phyloP scores from a whole-genome alignment of 495 filamentous ascomycete genomes.

The Podospora pseudoanserina region DNA sequence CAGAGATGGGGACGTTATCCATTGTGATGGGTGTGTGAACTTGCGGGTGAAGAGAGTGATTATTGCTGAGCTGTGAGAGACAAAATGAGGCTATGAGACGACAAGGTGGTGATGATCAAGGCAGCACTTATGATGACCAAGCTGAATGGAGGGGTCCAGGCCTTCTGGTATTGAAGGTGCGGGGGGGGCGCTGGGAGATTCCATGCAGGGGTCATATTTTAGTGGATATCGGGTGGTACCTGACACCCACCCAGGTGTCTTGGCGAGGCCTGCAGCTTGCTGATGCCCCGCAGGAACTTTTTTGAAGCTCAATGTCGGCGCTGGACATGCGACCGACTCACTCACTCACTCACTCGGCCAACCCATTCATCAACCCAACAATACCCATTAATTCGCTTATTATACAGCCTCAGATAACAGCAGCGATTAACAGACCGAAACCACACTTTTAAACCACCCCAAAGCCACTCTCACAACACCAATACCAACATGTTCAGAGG shows the following conservation, averaged over 20 bases:
- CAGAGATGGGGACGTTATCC: slow-evolving; percentile 37
- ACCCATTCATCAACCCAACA: neutral
- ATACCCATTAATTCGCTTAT: neutral
- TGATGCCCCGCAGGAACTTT: neutral
- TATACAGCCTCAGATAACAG: neutral
- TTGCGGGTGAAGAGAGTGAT: slow-evolving; percentile 17
- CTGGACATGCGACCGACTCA: neutral
- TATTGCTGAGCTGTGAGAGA: neutral
- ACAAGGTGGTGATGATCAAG: neutral
- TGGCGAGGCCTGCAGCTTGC: neutral
- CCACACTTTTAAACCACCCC: neutral
- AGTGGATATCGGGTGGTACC: neutral
- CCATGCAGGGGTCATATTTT: slow-evolving; percentile 9
- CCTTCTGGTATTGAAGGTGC: neutral
- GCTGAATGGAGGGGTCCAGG: slow-evolving; percentile 6
- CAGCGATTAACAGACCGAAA: neutral
- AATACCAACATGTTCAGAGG: slow-evolving; percentile 29
- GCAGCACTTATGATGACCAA: slow-evolving; percentile 2
- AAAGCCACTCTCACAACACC: neutral
- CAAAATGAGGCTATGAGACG: neutral
- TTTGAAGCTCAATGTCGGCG: neutral
- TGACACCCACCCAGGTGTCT: neutral
- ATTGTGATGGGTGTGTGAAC: slow-evolving; percentile 13
- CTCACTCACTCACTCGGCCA: neutral
- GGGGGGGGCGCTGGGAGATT: neutral